phyloP scores from a whole-genome alignment of 2,329 filamentous ascomycete species.

The Colletotrichum sp. region DNA sequence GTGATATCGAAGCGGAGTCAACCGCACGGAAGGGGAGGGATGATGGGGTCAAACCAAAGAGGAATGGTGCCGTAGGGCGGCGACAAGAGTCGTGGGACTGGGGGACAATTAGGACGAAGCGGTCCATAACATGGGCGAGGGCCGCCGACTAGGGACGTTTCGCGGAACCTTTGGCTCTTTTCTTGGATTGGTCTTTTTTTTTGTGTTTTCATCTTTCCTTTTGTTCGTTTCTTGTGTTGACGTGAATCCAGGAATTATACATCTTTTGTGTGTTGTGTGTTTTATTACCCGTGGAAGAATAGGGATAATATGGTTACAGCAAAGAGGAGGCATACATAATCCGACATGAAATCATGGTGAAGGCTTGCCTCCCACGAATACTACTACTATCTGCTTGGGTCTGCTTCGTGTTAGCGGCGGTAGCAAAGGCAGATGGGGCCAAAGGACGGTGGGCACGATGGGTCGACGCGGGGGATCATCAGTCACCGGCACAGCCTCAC shows the following conservation, averaged over 20 bases:
- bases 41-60: neutral
- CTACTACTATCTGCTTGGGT: neutral
- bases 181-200: neutral
- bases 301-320: neutral
- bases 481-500: neutral
- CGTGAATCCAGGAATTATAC: neutral
- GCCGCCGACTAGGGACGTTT: neutral
- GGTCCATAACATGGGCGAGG: constrained; percentile 5
- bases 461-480: neutral
- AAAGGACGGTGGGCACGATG: neutral
- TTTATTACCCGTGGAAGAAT: neutral
- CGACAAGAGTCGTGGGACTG: neutral
- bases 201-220: neutral
- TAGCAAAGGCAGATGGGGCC: neutral
- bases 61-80: neutral
- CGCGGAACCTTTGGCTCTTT: neutral
- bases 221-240: neutral
- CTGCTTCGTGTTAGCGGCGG: neutral
- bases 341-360: constrained; percentile 20
- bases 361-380: constrained; percentile 18
- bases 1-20: neutral
- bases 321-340: constrained; percentile 7
- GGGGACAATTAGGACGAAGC: constrained; percentile 1
- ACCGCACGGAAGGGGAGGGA: neutral
- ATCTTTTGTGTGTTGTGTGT: neutral